Base-by-base conservation (phyloP, 257 asterid species). In the Solanum clarkiae region DNA sequence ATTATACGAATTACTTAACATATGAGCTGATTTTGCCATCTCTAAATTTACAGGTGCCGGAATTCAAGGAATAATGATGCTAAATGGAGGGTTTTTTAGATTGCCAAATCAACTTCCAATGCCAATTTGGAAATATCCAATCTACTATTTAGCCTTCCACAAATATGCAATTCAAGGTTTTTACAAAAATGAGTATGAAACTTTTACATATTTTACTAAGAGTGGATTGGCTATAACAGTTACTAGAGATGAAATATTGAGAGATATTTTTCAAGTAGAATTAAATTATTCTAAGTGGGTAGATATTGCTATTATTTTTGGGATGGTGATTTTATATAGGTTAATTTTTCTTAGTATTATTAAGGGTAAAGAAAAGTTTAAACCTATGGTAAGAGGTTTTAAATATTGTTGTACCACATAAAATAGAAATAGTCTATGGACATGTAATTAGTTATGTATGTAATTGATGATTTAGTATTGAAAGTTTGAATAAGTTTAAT, bases 91-190 rank as follows among this genome's bases (percentile, higher is more conserved):
- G 0, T 90, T 91, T 80, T 92, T 92, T 42, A 90, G 93, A 0
- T 80, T 91, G 63, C 94, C 92, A 2, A 22, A 88, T 16, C 93
- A 91, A 82, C 90, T 92, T 40, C 95, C 95, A 0, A 86, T 86
- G 65, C 93, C 93, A 18, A 80, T 91, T 44, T 92, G 93, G 95
- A 87, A 51, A 84, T 92, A 89, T 68, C 94, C 95, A 15, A 80
- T 90, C 87, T 88, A 87, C 89, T 89, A 90, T 75, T 83, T 92
- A 4, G 82, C 95, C 55, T 90, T 91, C 81, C 94, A 92, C 84
- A 92, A 88, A 86, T 90, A 92, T n/a, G 94, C 92, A 51, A 77
- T 84, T 72, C 90, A 92, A 87, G 95, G 95, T 7, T 87, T 92
- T 80, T 90, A 81, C 74, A 92, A 92, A 88, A 92, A 92, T 49